Evolutionary conservation across 768 basidiomycete species (phyloP).

Genomic region (Lentinus brumalis): DNA sequence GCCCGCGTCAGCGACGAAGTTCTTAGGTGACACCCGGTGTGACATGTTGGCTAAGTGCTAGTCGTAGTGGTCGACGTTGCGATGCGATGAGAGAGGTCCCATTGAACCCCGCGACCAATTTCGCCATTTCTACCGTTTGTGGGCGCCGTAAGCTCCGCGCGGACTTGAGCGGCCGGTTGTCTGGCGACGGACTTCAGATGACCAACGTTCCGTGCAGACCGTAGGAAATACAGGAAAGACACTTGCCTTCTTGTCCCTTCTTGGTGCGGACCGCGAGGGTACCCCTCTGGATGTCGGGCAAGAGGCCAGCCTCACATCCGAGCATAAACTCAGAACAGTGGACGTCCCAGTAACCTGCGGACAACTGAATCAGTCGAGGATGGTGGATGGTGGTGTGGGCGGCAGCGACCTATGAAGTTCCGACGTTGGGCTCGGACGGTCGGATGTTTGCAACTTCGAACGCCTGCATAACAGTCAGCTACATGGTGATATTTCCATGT

Average conservation of each 20-base stretch:
- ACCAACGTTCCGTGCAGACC: slow-evolving; percentile 14
- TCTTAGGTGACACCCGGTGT: neutral
- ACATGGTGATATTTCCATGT: no score
- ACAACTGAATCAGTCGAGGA: no score
- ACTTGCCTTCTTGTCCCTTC: neutral
- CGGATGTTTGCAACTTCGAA: no score
- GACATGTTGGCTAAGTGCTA: neutral
- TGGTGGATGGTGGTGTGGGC: no score
- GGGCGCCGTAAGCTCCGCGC: neutral
- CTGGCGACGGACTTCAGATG: neutral
- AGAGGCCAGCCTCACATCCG: no score
- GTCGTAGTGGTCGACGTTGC: neutral
- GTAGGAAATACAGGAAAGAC: slow-evolving; percentile 1
- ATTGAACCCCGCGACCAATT: neutral
- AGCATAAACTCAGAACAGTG: no score
- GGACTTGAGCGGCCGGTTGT: neutral
- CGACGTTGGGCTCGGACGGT: no score
- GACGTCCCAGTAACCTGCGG: no score
- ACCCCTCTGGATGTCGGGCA: no score
- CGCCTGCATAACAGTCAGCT: no score
- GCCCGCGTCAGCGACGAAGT: neutral
- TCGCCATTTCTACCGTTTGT: neutral
- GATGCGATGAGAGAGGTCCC: neutral
- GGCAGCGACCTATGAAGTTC: no score
- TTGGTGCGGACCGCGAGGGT: neutral